A percentile compares a stretch with the other conserved stretches of the same genome.
Evolutionary conservation across 1,284 basidiomycete species (phyloP).

Genomic region (Cryptococcus deneoformans): DNA sequence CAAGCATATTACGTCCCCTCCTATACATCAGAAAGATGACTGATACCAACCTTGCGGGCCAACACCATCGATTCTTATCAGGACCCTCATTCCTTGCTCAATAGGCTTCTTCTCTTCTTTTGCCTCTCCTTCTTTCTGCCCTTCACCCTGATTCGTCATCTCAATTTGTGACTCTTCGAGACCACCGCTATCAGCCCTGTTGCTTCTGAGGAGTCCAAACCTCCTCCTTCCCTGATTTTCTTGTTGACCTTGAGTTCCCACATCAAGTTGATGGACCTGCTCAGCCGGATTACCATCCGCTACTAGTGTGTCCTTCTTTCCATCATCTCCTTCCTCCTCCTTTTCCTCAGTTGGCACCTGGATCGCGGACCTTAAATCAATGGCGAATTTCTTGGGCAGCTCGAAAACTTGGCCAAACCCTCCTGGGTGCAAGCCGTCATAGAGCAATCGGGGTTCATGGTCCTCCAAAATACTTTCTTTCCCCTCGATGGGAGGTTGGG

Average conservation of each 20-base stretch:
- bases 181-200: slow-evolving; percentile 25
- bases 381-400: slow-evolving; percentile 61
- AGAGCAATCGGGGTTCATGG: slow-evolving; percentile 58
- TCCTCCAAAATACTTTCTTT: slow-evolving; percentile 24
- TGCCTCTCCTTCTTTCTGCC: slow-evolving; percentile 47
- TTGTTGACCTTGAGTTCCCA: background rate
- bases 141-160: slow-evolving; percentile 25
- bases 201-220: slow-evolving; percentile 29
- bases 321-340: slow-evolving; percentile 8
- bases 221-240: slow-evolving; percentile 16
- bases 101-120: slow-evolving; percentile 53
- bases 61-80: slow-evolving; percentile 70
- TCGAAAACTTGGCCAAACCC: slow-evolving; percentile 72
- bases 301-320: background rate
- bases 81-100: slow-evolving; percentile 66
- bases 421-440: slow-evolving; percentile 68
- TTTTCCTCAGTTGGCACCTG: slow-evolving; percentile 23
- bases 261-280: background rate
- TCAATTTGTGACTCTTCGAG: slow-evolving; percentile 38
- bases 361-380: slow-evolving; percentile 41
- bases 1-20: background rate
- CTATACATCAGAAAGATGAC: background rate
- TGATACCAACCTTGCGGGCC: slow-evolving; percentile 63
- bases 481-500: slow-evolving; percentile 53
- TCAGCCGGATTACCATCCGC: background rate